Evolutionary conservation across 371 early-diverging fungal species (phyloP).

Genomic region (Mucor saturninus): DNA sequence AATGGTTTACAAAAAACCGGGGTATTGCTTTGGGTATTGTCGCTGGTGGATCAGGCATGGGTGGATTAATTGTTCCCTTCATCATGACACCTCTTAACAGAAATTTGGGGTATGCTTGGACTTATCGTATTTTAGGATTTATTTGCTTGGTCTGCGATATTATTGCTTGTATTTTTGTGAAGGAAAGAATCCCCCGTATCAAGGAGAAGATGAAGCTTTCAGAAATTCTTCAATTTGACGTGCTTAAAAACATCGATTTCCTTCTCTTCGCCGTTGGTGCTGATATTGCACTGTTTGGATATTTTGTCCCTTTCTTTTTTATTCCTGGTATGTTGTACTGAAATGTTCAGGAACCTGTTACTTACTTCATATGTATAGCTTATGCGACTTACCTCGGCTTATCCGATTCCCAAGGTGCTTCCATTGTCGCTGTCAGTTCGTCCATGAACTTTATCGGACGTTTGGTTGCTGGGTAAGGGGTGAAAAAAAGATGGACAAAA

Average conservation of each 20-base stretch:
- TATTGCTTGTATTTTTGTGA: constrained; percentile 38
- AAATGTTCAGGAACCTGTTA: not conserved
- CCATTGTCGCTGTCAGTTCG: constrained; percentile 33
- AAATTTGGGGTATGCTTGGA: constrained; percentile 60
- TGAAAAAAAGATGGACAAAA: constrained; percentile 12
- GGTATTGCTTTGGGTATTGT: constrained; percentile 78
- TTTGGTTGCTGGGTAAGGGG: constrained; percentile 41
- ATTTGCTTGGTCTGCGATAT: constrained; percentile 35
- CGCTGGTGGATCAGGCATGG: constrained; percentile 83
- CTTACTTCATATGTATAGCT: constrained; percentile 18
- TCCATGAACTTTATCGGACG: constrained; percentile 39
- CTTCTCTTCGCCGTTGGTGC: constrained; percentile 34
- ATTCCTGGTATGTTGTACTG: constrained; percentile 27
- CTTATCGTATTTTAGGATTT: constrained; percentile 61
- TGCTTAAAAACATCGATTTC: constrained; percentile 27
- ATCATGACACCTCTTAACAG: constrained; percentile 63
- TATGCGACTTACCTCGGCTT: constrained; percentile 36
- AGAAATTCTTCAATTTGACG: constrained; percentile 18
- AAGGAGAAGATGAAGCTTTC: constrained; percentile 20
- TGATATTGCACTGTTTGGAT: constrained; percentile 37
- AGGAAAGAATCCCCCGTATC: constrained; percentile 36
- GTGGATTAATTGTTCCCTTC: constrained; percentile 74
- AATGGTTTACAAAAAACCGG: constrained; percentile 75
- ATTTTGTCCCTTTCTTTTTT: constrained; percentile 45
- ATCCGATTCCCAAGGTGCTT: constrained; percentile 36